These are phyloP conservation scores for Aspergillus intermedius DNA, from an alignment of 2,329 filamentous ascomycete species.

Conservation along the genomic window DNA sequence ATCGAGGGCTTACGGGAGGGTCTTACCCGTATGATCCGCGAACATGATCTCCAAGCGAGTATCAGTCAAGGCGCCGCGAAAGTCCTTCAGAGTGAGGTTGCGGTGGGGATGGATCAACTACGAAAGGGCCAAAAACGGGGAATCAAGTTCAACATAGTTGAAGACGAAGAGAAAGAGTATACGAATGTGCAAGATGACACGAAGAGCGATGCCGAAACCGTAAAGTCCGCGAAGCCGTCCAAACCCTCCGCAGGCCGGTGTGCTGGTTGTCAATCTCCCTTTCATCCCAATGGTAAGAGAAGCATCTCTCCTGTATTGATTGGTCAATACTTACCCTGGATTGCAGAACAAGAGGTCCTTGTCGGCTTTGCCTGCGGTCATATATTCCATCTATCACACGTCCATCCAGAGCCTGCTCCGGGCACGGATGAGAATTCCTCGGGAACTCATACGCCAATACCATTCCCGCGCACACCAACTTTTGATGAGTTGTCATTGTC, in stretches of 20 bases:
- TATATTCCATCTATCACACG: conserved; percentile 58
- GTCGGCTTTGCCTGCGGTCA: conserved; percentile 64
- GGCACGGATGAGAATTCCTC: conserved; percentile 14
- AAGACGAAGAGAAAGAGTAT: conserved; percentile 10
- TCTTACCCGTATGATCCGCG: conserved; percentile 82
- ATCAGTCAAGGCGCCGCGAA: conserved; percentile 85
- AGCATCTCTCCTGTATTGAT: neutral
- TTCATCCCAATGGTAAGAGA: conserved; percentile 32
- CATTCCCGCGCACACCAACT: conserved; percentile 13
- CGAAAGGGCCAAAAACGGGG: conserved; percentile 73
- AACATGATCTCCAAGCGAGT: conserved; percentile 90
- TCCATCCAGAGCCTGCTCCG: conserved; percentile 38
- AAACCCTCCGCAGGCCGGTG: conserved; percentile 22
- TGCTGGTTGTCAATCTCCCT: conserved; percentile 33
- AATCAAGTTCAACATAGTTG: conserved; percentile 76
- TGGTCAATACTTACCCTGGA: neutral
- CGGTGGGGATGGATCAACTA: conserved; percentile 71
- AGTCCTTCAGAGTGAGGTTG: conserved; percentile 82
- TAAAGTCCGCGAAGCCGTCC: conserved; percentile 10
- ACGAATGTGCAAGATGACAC: conserved; percentile 2
- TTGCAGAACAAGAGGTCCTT: conserved; percentile 49
- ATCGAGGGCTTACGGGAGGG: conserved; percentile 87
- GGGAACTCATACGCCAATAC: conserved; percentile 16
- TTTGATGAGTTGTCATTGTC: conserved; percentile 21
- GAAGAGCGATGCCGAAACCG: conserved; percentile 8